Evolutionary conservation across 805 yeast species (phyloP).

Genomic region (Zygoascus tannicola): DNA sequence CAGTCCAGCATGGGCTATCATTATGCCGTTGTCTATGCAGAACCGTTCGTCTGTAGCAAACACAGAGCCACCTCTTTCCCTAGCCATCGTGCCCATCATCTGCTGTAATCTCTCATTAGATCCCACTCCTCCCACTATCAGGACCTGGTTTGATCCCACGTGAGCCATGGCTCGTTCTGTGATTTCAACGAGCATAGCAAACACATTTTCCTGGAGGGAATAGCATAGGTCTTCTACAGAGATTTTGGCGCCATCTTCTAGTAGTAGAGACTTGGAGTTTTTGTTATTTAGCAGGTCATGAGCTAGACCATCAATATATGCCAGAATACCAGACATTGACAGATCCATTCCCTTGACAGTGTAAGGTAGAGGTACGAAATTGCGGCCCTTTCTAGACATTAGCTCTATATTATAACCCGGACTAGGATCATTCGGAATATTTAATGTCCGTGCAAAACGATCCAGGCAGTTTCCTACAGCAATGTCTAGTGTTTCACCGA

Average conservation of each 20-base stretch:
- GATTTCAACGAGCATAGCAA: slow-evolving; percentile 94
- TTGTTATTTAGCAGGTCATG: slow-evolving; percentile 50
- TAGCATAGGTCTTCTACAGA: slow-evolving; percentile 85
- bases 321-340: slow-evolving; percentile 92
- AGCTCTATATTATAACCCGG: slow-evolving; percentile 98
- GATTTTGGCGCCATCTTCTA: slow-evolving; percentile 39
- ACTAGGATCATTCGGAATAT: slow-evolving; percentile 85
- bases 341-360: slow-evolving; percentile 98
- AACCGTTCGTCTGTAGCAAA: slow-evolving; percentile 94
- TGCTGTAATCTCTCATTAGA: slow-evolving; percentile 83
- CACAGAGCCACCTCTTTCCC: slow-evolving; percentile 79
- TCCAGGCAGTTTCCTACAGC: slow-evolving; percentile 97
- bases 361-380: slow-evolving; percentile 72
- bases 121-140: slow-evolving; percentile 98
- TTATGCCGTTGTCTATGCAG: slow-evolving; percentile 95
- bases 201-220: slow-evolving; percentile 84
- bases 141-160: slow-evolving; percentile 77
- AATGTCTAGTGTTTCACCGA: slow-evolving; percentile 97
- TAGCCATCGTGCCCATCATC: slow-evolving; percentile 95
- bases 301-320: slow-evolving; percentile 73
- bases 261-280: slow-evolving; percentile 13
- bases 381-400: slow-evolving; percentile 55
- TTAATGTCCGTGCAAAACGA: slow-evolving; percentile 84
- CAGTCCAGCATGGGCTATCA: slow-evolving; percentile 98
- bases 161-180: slow-evolving; percentile 99